These are phyloP conservation scores for Dalechampia spathulata DNA, from an alignment of 441 rosid species.

Conservation along the genomic window DNA sequence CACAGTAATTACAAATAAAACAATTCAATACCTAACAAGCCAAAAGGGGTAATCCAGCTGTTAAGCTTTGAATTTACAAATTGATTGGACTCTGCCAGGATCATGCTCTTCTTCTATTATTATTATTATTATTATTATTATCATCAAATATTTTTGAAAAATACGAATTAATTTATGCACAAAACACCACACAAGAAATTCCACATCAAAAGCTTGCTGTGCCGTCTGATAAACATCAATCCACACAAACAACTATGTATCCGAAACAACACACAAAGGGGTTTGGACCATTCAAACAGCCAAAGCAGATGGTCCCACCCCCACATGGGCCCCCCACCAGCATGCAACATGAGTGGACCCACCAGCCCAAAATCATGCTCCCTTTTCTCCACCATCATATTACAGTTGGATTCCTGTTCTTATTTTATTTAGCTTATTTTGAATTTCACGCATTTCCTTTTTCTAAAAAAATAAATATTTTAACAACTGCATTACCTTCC, in stretches of 20 bases:
- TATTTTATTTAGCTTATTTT: too few species aligned
- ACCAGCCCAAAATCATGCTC: conserved; percentile 15
- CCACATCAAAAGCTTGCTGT: background rate
- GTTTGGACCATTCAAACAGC: conserved; percentile 6
- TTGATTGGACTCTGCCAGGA: background rate
- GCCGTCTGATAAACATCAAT: conserved; percentile 10
- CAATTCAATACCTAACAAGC: background rate
- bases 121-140: too few species aligned
- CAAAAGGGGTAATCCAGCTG: background rate
- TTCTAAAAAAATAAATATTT: too few species aligned
- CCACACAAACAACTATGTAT: background rate
- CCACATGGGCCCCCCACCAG: conserved; percentile 21
- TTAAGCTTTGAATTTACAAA: background rate
- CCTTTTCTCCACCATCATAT: background rate
- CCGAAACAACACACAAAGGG: background rate
- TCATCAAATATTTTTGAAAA: too few species aligned
- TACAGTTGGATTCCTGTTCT: too few species aligned
- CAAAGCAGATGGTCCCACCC: background rate
- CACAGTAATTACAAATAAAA: background rate
- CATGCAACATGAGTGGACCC: conserved; percentile 13
- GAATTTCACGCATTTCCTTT: too few species aligned
- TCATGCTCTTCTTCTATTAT: too few species aligned
- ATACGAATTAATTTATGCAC: background rate
- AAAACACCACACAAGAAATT: background rate
- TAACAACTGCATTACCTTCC: too few species aligned